A percentile compares a stretch with the other conserved stretches of the same genome.
Evolutionary conservation across 192 early-diverging fungal species (phyloP).

Genomic region (Thoreauomyces humboldtii): DNA sequence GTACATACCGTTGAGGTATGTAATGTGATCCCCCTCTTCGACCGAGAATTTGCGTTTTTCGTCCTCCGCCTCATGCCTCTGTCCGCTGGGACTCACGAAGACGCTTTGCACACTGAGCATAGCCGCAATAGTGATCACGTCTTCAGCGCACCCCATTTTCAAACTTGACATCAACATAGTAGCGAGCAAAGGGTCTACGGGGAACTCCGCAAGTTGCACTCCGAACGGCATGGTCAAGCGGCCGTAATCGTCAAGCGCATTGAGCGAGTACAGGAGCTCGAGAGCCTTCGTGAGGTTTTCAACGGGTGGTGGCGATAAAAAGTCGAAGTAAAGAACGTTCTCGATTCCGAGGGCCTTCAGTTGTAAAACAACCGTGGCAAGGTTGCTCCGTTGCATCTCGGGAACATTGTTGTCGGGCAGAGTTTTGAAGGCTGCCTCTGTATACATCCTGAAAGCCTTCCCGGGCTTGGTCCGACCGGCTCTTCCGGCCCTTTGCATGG

Average conservation of each 20-base stretch:
- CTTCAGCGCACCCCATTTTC: slow-evolving; percentile 65
- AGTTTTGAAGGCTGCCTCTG: slow-evolving; percentile 37
- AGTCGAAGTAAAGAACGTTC: slow-evolving; percentile 77
- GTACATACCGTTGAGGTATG: slow-evolving; percentile 33
- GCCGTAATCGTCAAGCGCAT: slow-evolving; percentile 69
- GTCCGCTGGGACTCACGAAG: slow-evolving; percentile 33
- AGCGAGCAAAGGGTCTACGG: slow-evolving; percentile 68
- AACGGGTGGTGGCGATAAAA: slow-evolving; percentile 72
- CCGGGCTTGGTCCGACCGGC: slow-evolving; percentile 52
- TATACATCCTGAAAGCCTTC: slow-evolving; percentile 53
- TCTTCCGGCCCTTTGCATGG: slow-evolving; percentile 44
- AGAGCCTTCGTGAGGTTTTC: slow-evolving; percentile 67
- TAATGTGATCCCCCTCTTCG: slow-evolving; percentile 63
- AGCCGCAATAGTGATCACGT: slow-evolving; percentile 75
- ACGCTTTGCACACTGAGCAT: slow-evolving; percentile 70
- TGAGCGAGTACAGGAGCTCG: slow-evolving; percentile 71
- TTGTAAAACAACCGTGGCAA: slow-evolving; percentile 66
- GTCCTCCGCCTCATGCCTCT: slow-evolving; percentile 45
- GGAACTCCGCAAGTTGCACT: slow-evolving; percentile 69
- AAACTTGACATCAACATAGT: slow-evolving; percentile 52
- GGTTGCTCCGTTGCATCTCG: slow-evolving; percentile 62
- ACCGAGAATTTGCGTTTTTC: slow-evolving; percentile 70
- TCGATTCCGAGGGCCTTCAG: slow-evolving; percentile 80
- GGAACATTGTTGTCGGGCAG: slow-evolving; percentile 36
- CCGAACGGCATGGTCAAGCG: slow-evolving; percentile 71